These are phyloP conservation scores for Epichloe coenophiala DNA, from an alignment of 2,329 filamentous ascomycete species.

Conservation along the genomic window DNA sequence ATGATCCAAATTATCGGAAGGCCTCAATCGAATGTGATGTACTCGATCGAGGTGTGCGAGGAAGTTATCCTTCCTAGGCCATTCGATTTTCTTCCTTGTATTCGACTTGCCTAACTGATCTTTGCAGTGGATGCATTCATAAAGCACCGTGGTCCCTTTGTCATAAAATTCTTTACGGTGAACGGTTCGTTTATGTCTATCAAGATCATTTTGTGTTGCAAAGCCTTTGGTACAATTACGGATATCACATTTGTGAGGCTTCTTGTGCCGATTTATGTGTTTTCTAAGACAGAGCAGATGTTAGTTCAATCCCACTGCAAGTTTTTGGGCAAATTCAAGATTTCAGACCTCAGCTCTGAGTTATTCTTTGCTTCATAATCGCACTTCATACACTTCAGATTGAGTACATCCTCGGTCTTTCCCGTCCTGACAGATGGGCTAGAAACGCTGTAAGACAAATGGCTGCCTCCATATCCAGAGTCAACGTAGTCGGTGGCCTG, in stretches of 20 bases:
- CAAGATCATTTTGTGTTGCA: slow-evolving; percentile 66
- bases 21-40: slow-evolving; percentile 32
- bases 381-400: not conserved
- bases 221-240: slow-evolving; percentile 48
- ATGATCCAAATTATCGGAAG: slow-evolving; percentile 25
- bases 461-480: slow-evolving; percentile 33
- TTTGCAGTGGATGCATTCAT: slow-evolving; percentile 6
- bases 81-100: slow-evolving; percentile 40
- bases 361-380: slow-evolving; percentile 3
- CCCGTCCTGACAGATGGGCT: slow-evolving; percentile 29
- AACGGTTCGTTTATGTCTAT: slow-evolving; percentile 62
- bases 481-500: slow-evolving; percentile 16
- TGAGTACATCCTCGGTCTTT: not conserved
- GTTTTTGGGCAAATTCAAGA: not conserved
- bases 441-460: slow-evolving; percentile 26
- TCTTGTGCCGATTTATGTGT: slow-evolving; percentile 56
- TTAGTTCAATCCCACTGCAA: not conserved
- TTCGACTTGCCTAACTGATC: slow-evolving; percentile 11
- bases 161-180: slow-evolving; percentile 37
- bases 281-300: slow-evolving; percentile 41
- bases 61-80: slow-evolving; percentile 80
- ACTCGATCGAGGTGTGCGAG: slow-evolving; percentile 61
- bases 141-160: slow-evolving; percentile 7
- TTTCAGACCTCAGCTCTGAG: slow-evolving; percentile 5
- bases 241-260: slow-evolving; percentile 55